Evolutionary conservation across 164 flowering plant species (phyloP).

Genomic region (Warburgia ugandensis): DNA sequence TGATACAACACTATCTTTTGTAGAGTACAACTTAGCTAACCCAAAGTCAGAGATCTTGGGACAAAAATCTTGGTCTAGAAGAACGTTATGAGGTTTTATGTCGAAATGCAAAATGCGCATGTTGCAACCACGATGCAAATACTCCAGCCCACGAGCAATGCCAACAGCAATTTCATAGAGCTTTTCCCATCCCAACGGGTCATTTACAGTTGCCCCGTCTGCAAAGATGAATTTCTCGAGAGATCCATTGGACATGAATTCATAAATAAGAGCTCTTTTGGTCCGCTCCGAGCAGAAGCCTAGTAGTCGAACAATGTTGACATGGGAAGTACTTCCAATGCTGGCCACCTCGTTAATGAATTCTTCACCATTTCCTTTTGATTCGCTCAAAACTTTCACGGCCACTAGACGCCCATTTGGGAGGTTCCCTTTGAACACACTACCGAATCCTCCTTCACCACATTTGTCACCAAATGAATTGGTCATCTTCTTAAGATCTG

Average conservation of each 20-base stretch:
- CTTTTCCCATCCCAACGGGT: slow-evolving; percentile 16
- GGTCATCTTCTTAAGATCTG: background rate
- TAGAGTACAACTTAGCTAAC: slow-evolving; percentile 27
- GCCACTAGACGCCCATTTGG: background rate
- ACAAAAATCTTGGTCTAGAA: slow-evolving; percentile 26
- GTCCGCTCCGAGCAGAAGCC: slow-evolving; percentile 17
- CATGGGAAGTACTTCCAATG: slow-evolving; percentile 21
- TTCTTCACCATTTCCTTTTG: background rate
- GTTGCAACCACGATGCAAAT: slow-evolving; percentile 41
- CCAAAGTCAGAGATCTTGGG: slow-evolving; percentile 44
- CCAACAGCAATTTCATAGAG: slow-evolving; percentile 26
- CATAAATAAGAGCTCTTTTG: slow-evolving; percentile 23
- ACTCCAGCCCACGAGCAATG: slow-evolving; percentile 38
- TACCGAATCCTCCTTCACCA: slow-evolving; percentile 1
- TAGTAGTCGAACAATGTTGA: slow-evolving; percentile 13
- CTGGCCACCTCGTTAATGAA: slow-evolving; percentile 19
- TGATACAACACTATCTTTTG: slow-evolving; percentile 26
- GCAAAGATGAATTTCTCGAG: slow-evolving; percentile 12
- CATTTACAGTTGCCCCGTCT: slow-evolving; percentile 3
- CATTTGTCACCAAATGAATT: background rate
- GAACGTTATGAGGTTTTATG: slow-evolving; percentile 41
- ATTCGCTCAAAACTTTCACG: too few relatives aligned
- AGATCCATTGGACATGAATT: slow-evolving; percentile 24
- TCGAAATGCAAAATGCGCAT: slow-evolving; percentile 36
- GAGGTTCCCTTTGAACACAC: slow-evolving; percentile 1